phyloP scores from a whole-genome alignment of 768 basidiomycete species.

The Obba rivulosa region DNA sequence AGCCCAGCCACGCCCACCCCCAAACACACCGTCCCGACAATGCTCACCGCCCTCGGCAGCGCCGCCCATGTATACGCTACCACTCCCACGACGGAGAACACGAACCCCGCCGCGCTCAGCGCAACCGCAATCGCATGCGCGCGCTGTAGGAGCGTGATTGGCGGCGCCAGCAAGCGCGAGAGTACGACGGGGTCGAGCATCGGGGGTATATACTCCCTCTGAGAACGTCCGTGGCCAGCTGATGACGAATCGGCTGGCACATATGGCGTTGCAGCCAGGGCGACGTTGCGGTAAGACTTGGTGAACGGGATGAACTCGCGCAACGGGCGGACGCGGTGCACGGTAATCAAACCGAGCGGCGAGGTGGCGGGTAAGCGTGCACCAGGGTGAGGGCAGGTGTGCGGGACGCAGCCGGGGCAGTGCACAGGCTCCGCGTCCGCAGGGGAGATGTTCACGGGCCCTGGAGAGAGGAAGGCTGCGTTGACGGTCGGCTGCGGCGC shows the following conservation, averaged over 20 bases:
- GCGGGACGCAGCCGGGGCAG: neutral
- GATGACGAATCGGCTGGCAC: no score
- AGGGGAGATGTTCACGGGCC: neutral
- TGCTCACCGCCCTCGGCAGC: conserved; percentile 15
- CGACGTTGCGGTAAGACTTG: no score
- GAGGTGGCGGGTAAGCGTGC: neutral
- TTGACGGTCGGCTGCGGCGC: neutral
- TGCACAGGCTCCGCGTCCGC: neutral
- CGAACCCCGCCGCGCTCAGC: conserved; percentile 16
- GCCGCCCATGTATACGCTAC: conserved; percentile 20
- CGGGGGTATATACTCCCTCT: neutral
- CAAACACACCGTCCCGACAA: conserved; percentile 19
- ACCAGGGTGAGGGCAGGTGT: no score
- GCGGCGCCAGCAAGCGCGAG: neutral
- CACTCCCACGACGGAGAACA: conserved; percentile 16
- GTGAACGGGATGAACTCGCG: no score
- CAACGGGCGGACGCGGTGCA: no score
- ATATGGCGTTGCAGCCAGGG: no score
- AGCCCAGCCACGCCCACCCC: conserved; percentile 3
- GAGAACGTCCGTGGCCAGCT: no score
- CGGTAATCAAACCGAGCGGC: no score
- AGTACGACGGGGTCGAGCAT: neutral
- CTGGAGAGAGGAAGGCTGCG: neutral
- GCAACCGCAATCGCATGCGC: conserved; percentile 17
- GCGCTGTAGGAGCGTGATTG: conserved; percentile 11